Percentiles rank a stretch among this genome's conserved stretches.
Evolutionary conservation across 2,329 filamentous ascomycete genomes (phyloP).

Genomic region (Sporothrix brasiliensis): DNA sequence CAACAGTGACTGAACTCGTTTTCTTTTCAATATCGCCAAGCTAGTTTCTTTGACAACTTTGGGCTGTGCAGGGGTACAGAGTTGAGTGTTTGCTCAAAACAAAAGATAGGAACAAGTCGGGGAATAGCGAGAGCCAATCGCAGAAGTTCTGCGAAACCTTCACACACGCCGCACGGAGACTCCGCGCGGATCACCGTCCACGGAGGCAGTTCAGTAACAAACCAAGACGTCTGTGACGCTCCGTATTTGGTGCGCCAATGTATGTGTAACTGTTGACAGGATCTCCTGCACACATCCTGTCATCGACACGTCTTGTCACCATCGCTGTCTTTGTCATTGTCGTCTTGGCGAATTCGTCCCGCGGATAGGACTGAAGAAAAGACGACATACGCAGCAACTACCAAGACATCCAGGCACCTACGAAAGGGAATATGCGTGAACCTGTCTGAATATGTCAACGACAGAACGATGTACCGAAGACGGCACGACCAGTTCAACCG

Average conservation of each 20-base stretch:
- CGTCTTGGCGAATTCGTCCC: slow-evolving; percentile 8
- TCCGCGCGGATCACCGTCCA: not conserved
- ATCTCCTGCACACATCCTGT: slow-evolving; percentile 1
- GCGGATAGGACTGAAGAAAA: not conserved
- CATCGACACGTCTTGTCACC: not conserved
- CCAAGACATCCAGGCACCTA: not conserved
- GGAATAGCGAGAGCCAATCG: not conserved
- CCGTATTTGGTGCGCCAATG: not conserved
- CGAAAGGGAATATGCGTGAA: not conserved
- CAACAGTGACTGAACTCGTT: not conserved
- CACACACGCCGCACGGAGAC: not conserved
- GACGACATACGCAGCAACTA: not conserved
- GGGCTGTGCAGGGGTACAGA: not conserved
- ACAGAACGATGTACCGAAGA: slow-evolving; percentile 8
- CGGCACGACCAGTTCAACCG: not conserved
- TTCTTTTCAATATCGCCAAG: not conserved
- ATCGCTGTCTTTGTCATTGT: not conserved
- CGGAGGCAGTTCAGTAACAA: not conserved
- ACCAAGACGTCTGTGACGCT: not conserved
- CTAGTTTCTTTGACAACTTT: not conserved
- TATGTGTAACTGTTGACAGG: not conserved
- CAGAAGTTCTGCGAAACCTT: not conserved
- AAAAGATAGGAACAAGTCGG: slow-evolving; percentile 35
- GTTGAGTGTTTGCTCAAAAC: slow-evolving; percentile 3
- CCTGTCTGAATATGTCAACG: slow-evolving; percentile 1